Conservation (phyloP, 2,329 filamentous ascomycete genomes). For the Bipolaris bicolor region DNA sequence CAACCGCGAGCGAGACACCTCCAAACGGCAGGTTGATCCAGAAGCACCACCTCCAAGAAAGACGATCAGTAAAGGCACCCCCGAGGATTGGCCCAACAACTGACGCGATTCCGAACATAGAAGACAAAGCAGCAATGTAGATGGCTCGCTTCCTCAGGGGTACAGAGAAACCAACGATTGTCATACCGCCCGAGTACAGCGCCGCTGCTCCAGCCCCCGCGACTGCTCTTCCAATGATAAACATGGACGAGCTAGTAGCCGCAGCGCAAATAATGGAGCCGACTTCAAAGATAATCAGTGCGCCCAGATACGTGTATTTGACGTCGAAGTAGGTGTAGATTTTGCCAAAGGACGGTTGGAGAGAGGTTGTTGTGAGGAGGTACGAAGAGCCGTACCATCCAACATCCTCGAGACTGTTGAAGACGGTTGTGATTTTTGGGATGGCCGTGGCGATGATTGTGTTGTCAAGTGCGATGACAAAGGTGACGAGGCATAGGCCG, state of each 20-base stretch:
- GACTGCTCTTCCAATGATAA: slow-evolving; percentile 63
- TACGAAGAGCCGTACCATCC: slow-evolving; percentile 54
- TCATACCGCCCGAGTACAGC: slow-evolving; percentile 60
- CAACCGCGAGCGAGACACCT: slow-evolving; percentile 43
- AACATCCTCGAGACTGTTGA: slow-evolving; percentile 50
- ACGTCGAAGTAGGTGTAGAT: slow-evolving; percentile 66
- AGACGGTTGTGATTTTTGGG: slow-evolving; percentile 51
- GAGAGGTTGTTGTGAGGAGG: slow-evolving; percentile 53
- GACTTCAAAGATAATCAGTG: slow-evolving; percentile 56
- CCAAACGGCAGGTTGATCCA: slow-evolving; percentile 53
- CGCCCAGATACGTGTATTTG: slow-evolving; percentile 58
- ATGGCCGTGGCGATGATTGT: slow-evolving; percentile 51
- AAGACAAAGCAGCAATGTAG: slow-evolving; percentile 46
- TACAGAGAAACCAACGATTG: slow-evolving; percentile 54
- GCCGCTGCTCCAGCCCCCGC: slow-evolving; percentile 61
- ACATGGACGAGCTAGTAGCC: slow-evolving; percentile 56
- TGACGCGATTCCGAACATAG: slow-evolving; percentile 49
- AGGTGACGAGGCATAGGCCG: slow-evolving; percentile 45
- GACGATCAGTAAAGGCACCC: slow-evolving; percentile 50
- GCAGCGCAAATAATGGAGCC: slow-evolving; percentile 62
- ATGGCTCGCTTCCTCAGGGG: slow-evolving; percentile 53
- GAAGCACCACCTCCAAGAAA: slow-evolving; percentile 51
- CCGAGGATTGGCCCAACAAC: slow-evolving; percentile 53
- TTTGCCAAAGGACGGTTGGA: slow-evolving; percentile 58
- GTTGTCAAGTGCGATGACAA: slow-evolving; percentile 49